Percentiles rank a stretch among this genome's conserved stretches.
These are phyloP conservation scores for Microdochium bolleyi DNA, from an alignment of 2,329 filamentous ascomycete genomes.

Conservation along the genomic window DNA sequence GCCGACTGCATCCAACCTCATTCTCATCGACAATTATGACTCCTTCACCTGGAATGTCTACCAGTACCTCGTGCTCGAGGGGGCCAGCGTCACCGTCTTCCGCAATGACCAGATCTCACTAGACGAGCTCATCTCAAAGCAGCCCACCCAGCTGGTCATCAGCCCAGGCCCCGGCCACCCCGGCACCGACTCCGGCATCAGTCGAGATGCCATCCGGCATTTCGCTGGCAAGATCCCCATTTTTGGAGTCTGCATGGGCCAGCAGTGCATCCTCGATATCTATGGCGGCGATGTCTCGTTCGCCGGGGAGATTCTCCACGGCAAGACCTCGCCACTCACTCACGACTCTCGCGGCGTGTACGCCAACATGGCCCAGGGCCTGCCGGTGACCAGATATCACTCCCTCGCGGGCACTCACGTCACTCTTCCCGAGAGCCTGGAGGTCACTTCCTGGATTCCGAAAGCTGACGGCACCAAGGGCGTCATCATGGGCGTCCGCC, in stretches of 20 bases:
- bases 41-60: constrained; percentile 99
- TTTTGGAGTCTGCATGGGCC: constrained; percentile 97
- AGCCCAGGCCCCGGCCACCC: constrained; percentile 95
- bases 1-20: constrained; percentile 76
- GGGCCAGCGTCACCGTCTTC: constrained; percentile 80
- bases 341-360: constrained; percentile 95
- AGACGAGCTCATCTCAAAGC: constrained; percentile 72
- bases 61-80: constrained; percentile 95
- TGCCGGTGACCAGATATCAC: constrained; percentile 92
- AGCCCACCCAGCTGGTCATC: constrained; percentile 88
- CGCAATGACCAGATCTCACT: constrained; percentile 88
- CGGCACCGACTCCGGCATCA: constrained; percentile 82
- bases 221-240: constrained; percentile 94
- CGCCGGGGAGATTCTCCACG: constrained; percentile 93
- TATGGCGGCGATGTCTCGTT: constrained; percentile 89
- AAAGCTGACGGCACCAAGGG: constrained; percentile 69
- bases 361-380: constrained; percentile 64
- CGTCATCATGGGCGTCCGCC: constrained; percentile 93
- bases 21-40: constrained; percentile 98
- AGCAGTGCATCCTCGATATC: constrained; percentile 95
- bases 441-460: constrained; percentile 85
- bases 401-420: constrained; percentile 88
- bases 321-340: constrained; percentile 85
- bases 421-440: constrained; percentile 76
- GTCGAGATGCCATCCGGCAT: constrained; percentile 81